phyloP scores from a whole-genome alignment of 1,284 basidiomycete species.

The Rhizoctonia solani region DNA sequence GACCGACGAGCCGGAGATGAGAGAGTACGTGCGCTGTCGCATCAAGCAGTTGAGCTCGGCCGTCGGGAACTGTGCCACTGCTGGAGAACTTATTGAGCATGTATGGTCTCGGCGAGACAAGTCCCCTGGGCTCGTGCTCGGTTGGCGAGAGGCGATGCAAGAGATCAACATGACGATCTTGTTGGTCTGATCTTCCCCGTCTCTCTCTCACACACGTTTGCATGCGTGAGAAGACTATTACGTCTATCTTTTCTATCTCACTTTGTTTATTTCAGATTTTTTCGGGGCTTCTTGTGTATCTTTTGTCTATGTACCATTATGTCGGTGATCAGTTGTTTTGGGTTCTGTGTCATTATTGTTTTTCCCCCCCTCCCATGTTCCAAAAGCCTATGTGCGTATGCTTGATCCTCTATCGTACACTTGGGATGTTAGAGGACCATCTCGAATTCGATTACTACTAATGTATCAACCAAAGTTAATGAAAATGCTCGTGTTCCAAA shows the following conservation, averaged over 20 bases:
- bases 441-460: too few relatives aligned
- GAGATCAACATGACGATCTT: constrained; percentile 36
- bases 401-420: too few relatives aligned
- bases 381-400: too few relatives aligned
- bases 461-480: too few relatives aligned
- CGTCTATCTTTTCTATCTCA: not conserved
- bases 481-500: too few relatives aligned
- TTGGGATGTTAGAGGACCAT: too few relatives aligned
- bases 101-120: constrained; percentile 56
- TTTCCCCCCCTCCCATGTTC: too few relatives aligned
- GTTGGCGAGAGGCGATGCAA: constrained; percentile 40
- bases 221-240: not conserved
- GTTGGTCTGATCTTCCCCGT: constrained; percentile 25
- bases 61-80: constrained; percentile 64
- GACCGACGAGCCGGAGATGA: constrained; percentile 62
- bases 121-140: constrained; percentile 27
- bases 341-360: not conserved
- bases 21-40: constrained; percentile 63
- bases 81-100: constrained; percentile 63
- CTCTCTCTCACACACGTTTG: not conserved
- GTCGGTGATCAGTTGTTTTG: not conserved
- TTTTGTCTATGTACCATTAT: not conserved
- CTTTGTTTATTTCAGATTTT: not conserved
- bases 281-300: too few relatives aligned
- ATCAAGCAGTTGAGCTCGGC: constrained; percentile 58